Conservation (phyloP, 495 filamentous ascomycete species). For the Lasiosphaeria ovina region DNA sequence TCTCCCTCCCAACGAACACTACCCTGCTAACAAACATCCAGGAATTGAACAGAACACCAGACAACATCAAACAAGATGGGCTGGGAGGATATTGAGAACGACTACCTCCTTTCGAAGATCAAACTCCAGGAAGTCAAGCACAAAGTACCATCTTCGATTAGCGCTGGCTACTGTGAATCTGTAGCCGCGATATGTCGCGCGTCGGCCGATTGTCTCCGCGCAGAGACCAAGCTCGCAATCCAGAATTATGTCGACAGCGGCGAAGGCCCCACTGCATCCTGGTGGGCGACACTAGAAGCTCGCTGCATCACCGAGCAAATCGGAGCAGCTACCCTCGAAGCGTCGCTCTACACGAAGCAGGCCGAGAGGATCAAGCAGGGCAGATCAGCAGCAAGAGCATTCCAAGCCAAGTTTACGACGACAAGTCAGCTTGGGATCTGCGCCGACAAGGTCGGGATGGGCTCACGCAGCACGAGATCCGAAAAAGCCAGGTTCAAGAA, state of each 20-base stretch:
- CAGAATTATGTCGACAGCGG: slow-evolving; percentile 9
- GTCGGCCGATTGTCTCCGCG: slow-evolving; percentile 5
- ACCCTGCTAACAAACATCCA: too few relatives aligned
- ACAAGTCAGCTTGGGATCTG: slow-evolving; percentile 19
- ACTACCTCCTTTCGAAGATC: too few relatives aligned
- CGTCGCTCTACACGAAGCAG: slow-evolving; percentile 11
- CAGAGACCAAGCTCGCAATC: slow-evolving; percentile 12
- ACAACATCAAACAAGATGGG: too few relatives aligned
- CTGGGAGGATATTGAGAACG: too few relatives aligned
- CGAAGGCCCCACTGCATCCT: slow-evolving; percentile 1
- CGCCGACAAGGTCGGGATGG: slow-evolving; percentile 13
- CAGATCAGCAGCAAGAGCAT: slow-evolving; percentile 12
- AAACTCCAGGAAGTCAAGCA: too few relatives aligned
- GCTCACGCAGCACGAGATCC: slow-evolving; percentile 11
- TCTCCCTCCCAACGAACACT: too few relatives aligned
- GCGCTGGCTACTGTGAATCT: slow-evolving; percentile 15
- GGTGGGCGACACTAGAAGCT: slow-evolving; percentile 17
- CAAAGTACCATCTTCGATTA: slow-evolving; percentile 14
- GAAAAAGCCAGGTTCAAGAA: slow-evolving; percentile 18
- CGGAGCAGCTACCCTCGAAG: slow-evolving; percentile 15
- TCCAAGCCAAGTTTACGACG: slow-evolving; percentile 23
- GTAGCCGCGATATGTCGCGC: slow-evolving; percentile 9
- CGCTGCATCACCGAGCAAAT: slow-evolving; percentile 13
- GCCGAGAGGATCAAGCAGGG: slow-evolving; percentile 13
- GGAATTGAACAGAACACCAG: too few relatives aligned